Percentiles rank a stretch among this genome's conserved stretches.
These are phyloP conservation scores for Dioscorea alata DNA, from an alignment of 106 monocot species.

Conservation along the genomic window DNA sequence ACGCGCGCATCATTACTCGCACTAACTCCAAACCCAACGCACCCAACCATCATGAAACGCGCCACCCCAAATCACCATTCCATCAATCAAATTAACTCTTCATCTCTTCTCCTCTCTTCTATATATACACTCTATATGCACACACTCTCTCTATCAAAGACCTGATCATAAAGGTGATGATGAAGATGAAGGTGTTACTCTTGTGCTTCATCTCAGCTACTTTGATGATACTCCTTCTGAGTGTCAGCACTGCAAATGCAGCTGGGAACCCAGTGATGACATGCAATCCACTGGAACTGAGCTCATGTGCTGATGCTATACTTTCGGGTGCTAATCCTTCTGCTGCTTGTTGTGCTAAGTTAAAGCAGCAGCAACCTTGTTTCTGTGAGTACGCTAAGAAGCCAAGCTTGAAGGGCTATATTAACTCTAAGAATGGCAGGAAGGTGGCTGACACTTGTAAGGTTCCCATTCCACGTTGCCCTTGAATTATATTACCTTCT, in stretches of 20 bases:
- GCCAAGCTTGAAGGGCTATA: conserved; percentile 17
- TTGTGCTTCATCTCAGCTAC: no score
- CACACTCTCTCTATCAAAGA: no score
- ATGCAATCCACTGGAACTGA: conserved; percentile 31
- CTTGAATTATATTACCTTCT: neutral
- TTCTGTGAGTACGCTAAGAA: conserved; percentile 41
- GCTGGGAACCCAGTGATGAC: conserved; percentile 5
- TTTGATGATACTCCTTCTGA: neutral
- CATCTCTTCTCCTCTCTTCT: no score
- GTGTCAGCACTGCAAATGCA: neutral
- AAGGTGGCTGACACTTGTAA: conserved; percentile 19
- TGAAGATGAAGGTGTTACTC: no score
- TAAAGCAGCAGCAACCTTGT: conserved; percentile 44
- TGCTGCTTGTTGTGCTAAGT: conserved; percentile 32
- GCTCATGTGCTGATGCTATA: conserved; percentile 25
- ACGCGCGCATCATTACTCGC: no score
- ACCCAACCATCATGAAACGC: no score
- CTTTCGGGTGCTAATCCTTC: conserved; percentile 13
- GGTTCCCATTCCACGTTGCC: conserved; percentile 17
- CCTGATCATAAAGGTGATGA: no score
- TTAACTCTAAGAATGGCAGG: conserved; percentile 21
- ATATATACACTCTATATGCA: no score
- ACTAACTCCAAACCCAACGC: no score
- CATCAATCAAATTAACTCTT: no score
- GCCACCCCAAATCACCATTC: no score